These are phyloP conservation scores for Didymella arachidicola DNA, from an alignment of 2,329 filamentous ascomycete genomes.

Conservation along the genomic window DNA sequence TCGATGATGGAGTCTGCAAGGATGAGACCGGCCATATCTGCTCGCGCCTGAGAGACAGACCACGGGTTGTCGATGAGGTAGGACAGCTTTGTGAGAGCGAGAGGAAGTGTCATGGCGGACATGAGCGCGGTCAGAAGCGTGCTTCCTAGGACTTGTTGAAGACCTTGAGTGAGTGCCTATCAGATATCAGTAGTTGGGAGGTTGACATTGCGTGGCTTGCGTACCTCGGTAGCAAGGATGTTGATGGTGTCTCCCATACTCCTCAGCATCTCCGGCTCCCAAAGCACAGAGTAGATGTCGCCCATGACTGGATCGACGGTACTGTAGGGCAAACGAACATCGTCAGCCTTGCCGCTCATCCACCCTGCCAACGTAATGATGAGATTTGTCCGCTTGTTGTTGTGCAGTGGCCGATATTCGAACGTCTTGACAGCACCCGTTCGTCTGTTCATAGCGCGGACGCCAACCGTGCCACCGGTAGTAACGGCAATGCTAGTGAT, in stretches of 20 bases:
- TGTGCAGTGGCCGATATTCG: conserved; percentile 94
- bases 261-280: conserved; percentile 97
- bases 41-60: conserved; percentile 93
- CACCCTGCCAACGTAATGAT: conserved; percentile 95
- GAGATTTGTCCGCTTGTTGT: conserved; percentile 96
- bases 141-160: conserved; percentile 92
- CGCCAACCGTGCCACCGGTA: conserved; percentile 85
- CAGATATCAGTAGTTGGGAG: conserved; percentile 22
- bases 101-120: conserved; percentile 89
- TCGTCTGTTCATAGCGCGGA: conserved; percentile 82
- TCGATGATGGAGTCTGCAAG: conserved; percentile 93
- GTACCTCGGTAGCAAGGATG: conserved; percentile 93
- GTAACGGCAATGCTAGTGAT: conserved; percentile 90
- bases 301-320: conserved; percentile 98
- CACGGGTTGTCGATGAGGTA: conserved; percentile 99
- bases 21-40: conserved; percentile 87
- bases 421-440: conserved; percentile 95
- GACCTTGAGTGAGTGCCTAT: conserved; percentile 92
- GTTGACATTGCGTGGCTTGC: conserved; percentile 29
- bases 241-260: conserved; percentile 99
- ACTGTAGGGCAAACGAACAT: conserved; percentile 93
- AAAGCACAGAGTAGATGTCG: conserved; percentile 94
- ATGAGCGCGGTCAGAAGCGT: conserved; percentile 89
- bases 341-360: conserved; percentile 98
- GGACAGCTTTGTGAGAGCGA: conserved; percentile 89